Base-by-base conservation (phyloP, 2,329 filamentous ascomycete genomes). In the Myotisia sp. region DNA sequence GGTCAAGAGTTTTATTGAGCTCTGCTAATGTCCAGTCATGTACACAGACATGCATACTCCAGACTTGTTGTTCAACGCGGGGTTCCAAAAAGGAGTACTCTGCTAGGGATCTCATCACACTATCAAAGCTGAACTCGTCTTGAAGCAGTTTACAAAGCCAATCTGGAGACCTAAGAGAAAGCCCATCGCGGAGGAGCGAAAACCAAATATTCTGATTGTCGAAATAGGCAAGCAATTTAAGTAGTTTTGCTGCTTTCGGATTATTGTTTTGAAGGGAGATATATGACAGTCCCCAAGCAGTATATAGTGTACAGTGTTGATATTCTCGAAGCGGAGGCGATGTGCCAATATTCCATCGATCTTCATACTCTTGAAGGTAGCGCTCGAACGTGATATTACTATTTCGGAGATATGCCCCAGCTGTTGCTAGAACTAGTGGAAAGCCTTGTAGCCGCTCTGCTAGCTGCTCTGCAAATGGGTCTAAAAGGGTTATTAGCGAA, bases 351-450 rank as follows among this genome's bases (percentile, higher is more conserved):
- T 13, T 50, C 27, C 27, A 29, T n/a, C 27, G 27, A 5, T 29
- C 17, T 14, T 29, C 30, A 39, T 68, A 67, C 6, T 53, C 31
- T 6, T 49, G 19, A 26, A 65, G 47, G 44, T 67, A 68, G 27
- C 27, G n/a, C 27, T 29, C 27, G 17, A 29, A 14, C 3, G 27
- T 29, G 4, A 29, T 9, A 14, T 24, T 60, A 44, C 0, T 29
- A 3, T 62, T 41, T 18, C 50, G 37, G 9, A 68, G 54, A 38
- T 63, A 68, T 0, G 59, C 51, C 4, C 62, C 61, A 12, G 64
- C 64, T 10, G 61, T 58, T 3, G 61, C 47, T 10, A 68, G 53
- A 2, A 64, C 63, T 19, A 69, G 53, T 8, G 62, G 63, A 18
- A 66, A 54, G 3, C 64, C 59, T 38, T 62, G 56, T 1, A 68